Base-by-base conservation (phyloP, 352 stramenopile species). In the Phytophthora podocarpi region DNA sequence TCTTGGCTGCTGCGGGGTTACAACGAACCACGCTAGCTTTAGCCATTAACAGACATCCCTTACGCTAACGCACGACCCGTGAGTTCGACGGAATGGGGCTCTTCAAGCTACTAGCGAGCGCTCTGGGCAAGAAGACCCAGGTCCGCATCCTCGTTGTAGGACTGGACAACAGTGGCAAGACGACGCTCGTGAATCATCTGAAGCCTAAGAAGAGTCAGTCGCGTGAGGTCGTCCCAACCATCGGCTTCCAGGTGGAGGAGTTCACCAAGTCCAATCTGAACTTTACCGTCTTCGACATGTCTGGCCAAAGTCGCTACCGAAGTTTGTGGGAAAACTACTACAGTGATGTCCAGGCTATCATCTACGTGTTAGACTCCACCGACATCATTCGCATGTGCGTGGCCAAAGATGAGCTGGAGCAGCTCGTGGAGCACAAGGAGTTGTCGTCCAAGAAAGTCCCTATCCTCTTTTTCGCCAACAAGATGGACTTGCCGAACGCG, bases 261-360 rank as follows among this genome's bases (percentile, higher is more conserved):
- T 96, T 97, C 59, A 78, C 74, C 27, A 97, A 96, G 64, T 74
- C 89, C 55, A 97, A 96, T 64, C 60, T 97, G n/a, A 96, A 93
- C 58, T 97, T 97, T 49, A 97, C 90, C 11, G 80, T 96, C 12
- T 95, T 96, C 51, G 90, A 97, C 74, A 97, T 97, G 89, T 95
- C 83, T 2, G 90, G 90, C 9, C 70, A 94, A 75, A 89, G 80
- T 28, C 74, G 78, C 48, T 96, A 94, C 56, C 67, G 87, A 23
- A 88, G 71, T 47, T 71, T 96, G 23, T 96, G 87, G 87, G 84
- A 95, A 48, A 90, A 92, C 43, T 91, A 95, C 69, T 96, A 95
- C 76, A 81, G 64, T 34, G 80, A 93, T 32, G 85, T 93, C 0
- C 80, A 87, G 63, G 90, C 89, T 15, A 89, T 97, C 45, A 97